phyloP scores from a whole-genome alignment of 2,329 filamentous ascomycete genomes.

The Monilinia aucupariae region DNA sequence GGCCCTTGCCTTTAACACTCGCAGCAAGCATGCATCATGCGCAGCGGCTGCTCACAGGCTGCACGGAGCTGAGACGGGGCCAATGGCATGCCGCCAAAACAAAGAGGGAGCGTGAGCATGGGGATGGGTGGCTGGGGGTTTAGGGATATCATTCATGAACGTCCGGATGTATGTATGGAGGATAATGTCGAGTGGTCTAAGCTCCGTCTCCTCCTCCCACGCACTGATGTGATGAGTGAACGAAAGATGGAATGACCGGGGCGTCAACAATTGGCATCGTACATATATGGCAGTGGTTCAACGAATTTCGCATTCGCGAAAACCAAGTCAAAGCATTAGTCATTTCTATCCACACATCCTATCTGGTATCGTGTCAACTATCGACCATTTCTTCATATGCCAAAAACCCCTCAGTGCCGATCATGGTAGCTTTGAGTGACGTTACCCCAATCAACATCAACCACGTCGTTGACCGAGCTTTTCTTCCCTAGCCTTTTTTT shows the following conservation, averaged over 20 bases:
- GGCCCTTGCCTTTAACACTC: conserved; percentile 29
- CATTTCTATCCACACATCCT: neutral
- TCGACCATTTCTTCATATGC: neutral
- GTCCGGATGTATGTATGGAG: neutral
- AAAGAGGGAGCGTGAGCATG: neutral
- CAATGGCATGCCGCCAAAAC: neutral
- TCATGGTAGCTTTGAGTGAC: conserved; percentile 18
- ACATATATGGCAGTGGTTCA: too few relatives aligned
- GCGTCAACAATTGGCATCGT: too few relatives aligned
- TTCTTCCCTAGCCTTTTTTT: conserved; percentile 1
- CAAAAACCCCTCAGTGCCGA: conserved; percentile 19
- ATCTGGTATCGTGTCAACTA: conserved; percentile 23
- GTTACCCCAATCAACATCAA: conserved; percentile 32
- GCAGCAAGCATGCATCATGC: conserved; percentile 33
- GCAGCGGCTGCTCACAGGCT: conserved; percentile 17
- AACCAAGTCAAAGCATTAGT: neutral
- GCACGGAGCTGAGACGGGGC: neutral
- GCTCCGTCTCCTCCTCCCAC: too few relatives aligned
- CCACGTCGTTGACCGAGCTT: conserved; percentile 29
- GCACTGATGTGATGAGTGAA: too few relatives aligned
- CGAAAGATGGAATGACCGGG: too few relatives aligned
- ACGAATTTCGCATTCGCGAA: neutral
- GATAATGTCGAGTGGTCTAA: too few relatives aligned
- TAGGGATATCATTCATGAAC: neutral
- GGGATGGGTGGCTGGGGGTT: neutral